Evolutionary conservation across 2,329 filamentous ascomycete genomes (phyloP).

Genomic region (Phialophora chinensis): DNA sequence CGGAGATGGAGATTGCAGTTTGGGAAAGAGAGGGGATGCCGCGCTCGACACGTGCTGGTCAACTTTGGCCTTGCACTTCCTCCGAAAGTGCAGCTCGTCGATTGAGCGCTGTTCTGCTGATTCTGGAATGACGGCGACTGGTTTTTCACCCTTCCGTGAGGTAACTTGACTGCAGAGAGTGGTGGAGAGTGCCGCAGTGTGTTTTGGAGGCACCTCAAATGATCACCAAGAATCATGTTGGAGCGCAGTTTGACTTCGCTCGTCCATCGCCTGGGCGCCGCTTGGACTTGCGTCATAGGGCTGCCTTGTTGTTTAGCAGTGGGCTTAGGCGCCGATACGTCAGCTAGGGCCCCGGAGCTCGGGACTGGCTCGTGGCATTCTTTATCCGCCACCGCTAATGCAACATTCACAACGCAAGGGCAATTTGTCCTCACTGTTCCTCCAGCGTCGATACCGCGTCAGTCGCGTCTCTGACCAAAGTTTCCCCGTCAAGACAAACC

Average conservation of each 20-base stretch:
- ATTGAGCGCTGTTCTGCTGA: not conserved
- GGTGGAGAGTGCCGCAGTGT: not conserved
- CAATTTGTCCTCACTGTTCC: not conserved
- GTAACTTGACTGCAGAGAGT: not conserved
- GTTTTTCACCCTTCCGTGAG: not conserved
- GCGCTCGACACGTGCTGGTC: slow-evolving; percentile 27
- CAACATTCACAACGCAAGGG: slow-evolving; percentile 5
- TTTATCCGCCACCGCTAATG: slow-evolving; percentile 15
- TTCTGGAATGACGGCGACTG: not conserved
- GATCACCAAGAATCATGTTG: not conserved
- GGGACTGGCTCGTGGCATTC: not conserved
- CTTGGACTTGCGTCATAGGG: slow-evolving; percentile 8
- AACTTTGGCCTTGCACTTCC: not conserved
- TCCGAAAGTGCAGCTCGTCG: not conserved
- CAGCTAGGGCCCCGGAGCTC: not conserved
- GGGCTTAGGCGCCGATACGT: not conserved
- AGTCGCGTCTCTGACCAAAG: not conserved
- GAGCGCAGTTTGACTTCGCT: slow-evolving; percentile 10
- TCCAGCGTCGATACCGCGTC: not conserved
- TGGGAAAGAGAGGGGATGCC: slow-evolving; percentile 26
- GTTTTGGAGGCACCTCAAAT: not conserved
- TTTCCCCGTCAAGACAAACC: not conserved
- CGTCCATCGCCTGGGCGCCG: slow-evolving; percentile 1
- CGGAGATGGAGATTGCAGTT: slow-evolving; percentile 15
- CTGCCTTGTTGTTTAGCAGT: not conserved